Base-by-base conservation (phyloP, 345 rosid genomes). In the Arabis alpina region DNA sequence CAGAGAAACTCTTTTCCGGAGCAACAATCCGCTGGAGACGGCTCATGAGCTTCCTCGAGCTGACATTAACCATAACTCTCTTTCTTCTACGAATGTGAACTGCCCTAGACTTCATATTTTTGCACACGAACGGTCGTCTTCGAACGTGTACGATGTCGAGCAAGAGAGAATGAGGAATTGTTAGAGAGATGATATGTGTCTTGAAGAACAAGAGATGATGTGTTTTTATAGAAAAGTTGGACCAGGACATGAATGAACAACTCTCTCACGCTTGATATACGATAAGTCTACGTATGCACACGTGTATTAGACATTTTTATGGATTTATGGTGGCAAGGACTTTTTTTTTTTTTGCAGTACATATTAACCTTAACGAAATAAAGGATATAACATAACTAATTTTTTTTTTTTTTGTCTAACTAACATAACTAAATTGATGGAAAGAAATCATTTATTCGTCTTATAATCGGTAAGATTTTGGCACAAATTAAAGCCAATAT, bases 11-110 rank as follows among this genome's bases (percentile, higher is more conserved):
- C 43, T 8, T 58, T 2, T 70, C 66, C 10, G 79, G 75, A 23
- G 71, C 71, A 48, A 76, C 79, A 75, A 76, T 76, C 15, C 75
- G 66, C 27, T n/a, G 79, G 56, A 76, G 79, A 65, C 79, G 79
- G 10, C 16, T 49, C 50, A 64, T 25, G 67, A 76, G 75, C 79
- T 76, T 76, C 55, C 79, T 64, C 3, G 75, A 63, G 66, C 10
- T 56, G 66, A 69, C 48, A 24, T 49, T 64, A 24, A 76, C 71
- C 25, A 34, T 51, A 9, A 76, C 71, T 64, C 67, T 76, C 71
- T 69, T 76, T 50, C 75, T 70, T 76, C 71, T 76, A 6, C 66
- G 60, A 30, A 69, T 64, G 50, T 69, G 68, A 40, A 76, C 32
- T 44, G 75, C 37, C 50, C 61, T 76, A 61, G 30, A 64, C 75